A percentile compares a stretch with the other conserved stretches of the same genome.
These are phyloP conservation scores for Paramecium caudatum DNA, from an alignment of 73 alveolate genomes.

Conservation along the genomic window DNA sequence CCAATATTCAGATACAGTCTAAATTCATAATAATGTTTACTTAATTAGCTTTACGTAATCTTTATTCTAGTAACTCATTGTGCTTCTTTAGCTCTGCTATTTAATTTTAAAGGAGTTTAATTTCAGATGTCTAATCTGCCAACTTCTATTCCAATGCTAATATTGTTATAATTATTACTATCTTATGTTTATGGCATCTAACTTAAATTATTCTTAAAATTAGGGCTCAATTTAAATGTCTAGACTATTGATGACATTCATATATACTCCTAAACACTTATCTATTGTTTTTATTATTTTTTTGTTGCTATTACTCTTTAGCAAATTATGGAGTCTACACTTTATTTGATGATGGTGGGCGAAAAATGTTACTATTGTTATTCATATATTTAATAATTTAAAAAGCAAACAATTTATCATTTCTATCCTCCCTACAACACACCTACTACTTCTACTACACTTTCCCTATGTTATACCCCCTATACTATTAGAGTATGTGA, in stretches of 20 bases:
- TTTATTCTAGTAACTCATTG: constrained; percentile 39
- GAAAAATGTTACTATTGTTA: constrained; percentile 15
- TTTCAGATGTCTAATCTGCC: constrained; percentile 17
- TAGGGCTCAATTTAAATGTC: constrained; percentile 53
- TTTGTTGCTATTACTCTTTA: constrained; percentile 5
- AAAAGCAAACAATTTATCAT: constrained; percentile 10
- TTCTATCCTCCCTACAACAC: not conserved
- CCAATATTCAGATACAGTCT: constrained; percentile 67
- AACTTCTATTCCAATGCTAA: constrained; percentile 33
- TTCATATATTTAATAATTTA: constrained; percentile 16
- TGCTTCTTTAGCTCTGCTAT: constrained; percentile 53
- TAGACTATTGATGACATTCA: not conserved
- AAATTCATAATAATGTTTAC: not conserved
- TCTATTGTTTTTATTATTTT: constrained; percentile 13
- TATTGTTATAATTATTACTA: not conserved
- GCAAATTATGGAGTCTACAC: constrained; percentile 49
- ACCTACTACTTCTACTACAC: constrained; percentile 6
- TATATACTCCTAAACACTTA: constrained; percentile 8
- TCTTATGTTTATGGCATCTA: not conserved
- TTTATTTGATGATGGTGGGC: constrained; percentile 31
- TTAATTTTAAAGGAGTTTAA: constrained; percentile 21
- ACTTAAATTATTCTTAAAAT: constrained; percentile 41
- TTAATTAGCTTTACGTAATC: constrained; percentile 39
- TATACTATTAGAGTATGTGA: constrained; percentile 35
- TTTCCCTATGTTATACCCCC: not conserved